Percentiles rank a stretch among this genome's conserved stretches.
Conservation (phyloP, 768 basidiomycete species). For the Calvatia gigantea region DNA sequence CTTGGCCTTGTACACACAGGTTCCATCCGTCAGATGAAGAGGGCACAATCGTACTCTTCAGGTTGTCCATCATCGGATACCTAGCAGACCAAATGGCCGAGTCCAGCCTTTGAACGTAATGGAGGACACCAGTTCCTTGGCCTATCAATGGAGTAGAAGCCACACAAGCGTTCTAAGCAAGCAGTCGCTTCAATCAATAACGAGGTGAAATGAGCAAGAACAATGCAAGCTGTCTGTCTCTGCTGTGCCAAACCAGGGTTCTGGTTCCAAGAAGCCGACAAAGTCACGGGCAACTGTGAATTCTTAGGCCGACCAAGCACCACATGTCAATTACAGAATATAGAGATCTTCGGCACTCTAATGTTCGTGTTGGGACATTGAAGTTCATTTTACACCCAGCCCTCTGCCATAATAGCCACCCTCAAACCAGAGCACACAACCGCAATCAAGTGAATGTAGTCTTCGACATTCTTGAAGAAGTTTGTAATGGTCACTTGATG, state of each 20-base stretch:
- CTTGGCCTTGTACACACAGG: too few relatives aligned
- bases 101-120: too few relatives aligned
- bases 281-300: neutral
- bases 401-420: neutral
- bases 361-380: neutral
- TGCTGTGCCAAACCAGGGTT: neutral
- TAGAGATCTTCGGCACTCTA: neutral
- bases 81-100: too few relatives aligned
- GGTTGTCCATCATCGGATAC: too few relatives aligned
- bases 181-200: neutral
- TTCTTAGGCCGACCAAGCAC: constrained; percentile 1
- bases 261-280: neutral
- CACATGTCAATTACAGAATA: neutral
- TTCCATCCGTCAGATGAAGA: too few relatives aligned
- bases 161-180: neutral
- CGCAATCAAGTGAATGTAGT: too few relatives aligned
- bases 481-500: too few relatives aligned
- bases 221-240: neutral
- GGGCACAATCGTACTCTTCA: too few relatives aligned
- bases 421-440: neutral
- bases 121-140: too few relatives aligned
- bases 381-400: constrained; percentile 2
- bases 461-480: too few relatives aligned
- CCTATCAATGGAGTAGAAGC: too few relatives aligned
- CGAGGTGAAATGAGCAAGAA: neutral